phyloP scores from a whole-genome alignment of 306 rosid genomes.

The Delonix regia region DNA sequence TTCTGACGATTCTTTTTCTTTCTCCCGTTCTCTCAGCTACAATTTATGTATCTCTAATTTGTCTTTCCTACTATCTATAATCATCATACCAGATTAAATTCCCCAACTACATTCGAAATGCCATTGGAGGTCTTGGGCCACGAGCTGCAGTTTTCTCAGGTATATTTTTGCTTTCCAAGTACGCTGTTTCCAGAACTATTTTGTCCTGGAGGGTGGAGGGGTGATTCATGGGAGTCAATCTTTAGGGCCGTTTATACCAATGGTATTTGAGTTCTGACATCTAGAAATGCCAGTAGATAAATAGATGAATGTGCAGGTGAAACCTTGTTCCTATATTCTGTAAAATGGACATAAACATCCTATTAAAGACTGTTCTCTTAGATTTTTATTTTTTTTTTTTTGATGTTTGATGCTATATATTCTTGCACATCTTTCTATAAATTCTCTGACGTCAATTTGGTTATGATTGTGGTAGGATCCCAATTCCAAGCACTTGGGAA shows the following conservation, averaged over 20 bases:
- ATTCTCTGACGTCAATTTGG: conserved; percentile 33
- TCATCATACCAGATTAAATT: conserved; percentile 64
- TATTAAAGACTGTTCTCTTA: conserved; percentile 19
- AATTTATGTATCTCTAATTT: not conserved
- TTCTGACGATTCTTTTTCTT: conserved; percentile 5
- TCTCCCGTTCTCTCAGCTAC: not conserved
- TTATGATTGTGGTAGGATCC: conserved; percentile 68
- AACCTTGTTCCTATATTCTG: not conserved
- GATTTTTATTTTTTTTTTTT: not conserved
- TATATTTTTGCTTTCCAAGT: conserved; percentile 20
- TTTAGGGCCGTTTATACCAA: not conserved
- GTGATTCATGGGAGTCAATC: not conserved
- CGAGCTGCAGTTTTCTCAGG: conserved; percentile 88
- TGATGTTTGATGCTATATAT: not conserved
- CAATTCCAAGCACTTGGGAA: conserved; percentile 91
- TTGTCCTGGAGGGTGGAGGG: not conserved
- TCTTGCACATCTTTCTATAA: conserved; percentile 14
- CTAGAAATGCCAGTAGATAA: not conserved
- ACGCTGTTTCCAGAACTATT: not conserved
- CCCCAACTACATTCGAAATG: conserved; percentile 89
- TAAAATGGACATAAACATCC: not conserved
- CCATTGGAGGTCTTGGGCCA: conserved; percentile 81
- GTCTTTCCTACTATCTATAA: conserved; percentile 10
- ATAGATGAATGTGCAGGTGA: not conserved
- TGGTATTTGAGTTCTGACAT: conserved; percentile 13